Base-by-base conservation (phyloP, 176 grass and related monocot genomes). In the Olyra latifolia region DNA sequence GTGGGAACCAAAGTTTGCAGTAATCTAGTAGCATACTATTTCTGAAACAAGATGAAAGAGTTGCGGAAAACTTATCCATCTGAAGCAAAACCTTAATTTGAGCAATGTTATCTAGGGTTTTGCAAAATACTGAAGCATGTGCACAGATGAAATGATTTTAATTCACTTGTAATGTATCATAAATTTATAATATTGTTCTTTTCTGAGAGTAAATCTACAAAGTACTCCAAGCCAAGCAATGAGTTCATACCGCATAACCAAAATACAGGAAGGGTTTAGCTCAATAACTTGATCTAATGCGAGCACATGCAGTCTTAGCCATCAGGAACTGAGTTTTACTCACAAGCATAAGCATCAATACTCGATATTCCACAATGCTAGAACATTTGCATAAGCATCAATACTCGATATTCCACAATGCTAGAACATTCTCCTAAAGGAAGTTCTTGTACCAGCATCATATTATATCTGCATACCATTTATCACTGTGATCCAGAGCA, bases 11-110 rank as follows among this genome's bases (percentile, higher is more conserved):
- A 64, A 54, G 23, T 17, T 39, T 86, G 29, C 17, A 49, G 42
- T 77, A 63, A 12, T 43, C 23, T 42, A 50, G 30, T 10, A 81
- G 28, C 1, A 9, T 77, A 67, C 25, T 71, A 57, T 73, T 84
- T 83, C 20, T 19, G n/a, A 80, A 43, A 30, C 15, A 70, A 74
- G 41, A 83, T 25, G 22, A 80, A 65, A 57, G 28, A 59, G 28
- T 0, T 48, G 24, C 13, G 44, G 12, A 80, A 61, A 32, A 50
- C 23, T 41, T 47, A 60, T 6, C 39, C 17, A 10, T 60, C 28
- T 14, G 49, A 50, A 28, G 13, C 30, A 53, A 52, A 77, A 19
- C 48, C 14, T 47, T 71, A 22, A 45, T 13, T 50, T 40, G 12
- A 79, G 22, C 17, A 54, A 55, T 55, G 32, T 7, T 79, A 7